phyloP scores from a whole-genome alignment of 306 rosid species.

The Inga laurina region DNA sequence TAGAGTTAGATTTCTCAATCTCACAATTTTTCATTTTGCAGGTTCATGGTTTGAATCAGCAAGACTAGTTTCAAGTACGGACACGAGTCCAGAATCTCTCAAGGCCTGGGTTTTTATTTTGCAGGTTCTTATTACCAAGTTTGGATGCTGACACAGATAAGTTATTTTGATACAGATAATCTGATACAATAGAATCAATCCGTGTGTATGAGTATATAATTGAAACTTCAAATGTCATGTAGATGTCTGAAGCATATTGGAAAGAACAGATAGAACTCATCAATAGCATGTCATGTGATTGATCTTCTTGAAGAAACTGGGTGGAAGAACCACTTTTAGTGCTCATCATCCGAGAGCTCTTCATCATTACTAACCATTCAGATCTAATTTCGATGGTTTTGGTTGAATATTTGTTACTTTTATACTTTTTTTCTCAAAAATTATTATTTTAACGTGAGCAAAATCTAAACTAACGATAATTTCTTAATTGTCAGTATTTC shows the following conservation, averaged over 20 bases:
- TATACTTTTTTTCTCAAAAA: no score
- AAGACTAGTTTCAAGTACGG: not conserved
- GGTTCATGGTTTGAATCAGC: not conserved
- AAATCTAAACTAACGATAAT: no score
- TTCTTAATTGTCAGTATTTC: no score
- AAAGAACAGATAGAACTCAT: not conserved
- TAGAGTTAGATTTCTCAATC: not conserved
- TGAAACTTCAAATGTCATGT: not conserved
- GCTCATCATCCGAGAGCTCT: no score
- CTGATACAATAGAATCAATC: not conserved
- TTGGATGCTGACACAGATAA: not conserved
- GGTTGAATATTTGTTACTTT: no score
- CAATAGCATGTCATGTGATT: not conserved
- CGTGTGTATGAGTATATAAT: not conserved
- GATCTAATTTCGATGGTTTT: no score
- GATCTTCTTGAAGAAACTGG: not conserved
- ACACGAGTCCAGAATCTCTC: not conserved
- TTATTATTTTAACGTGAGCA: no score
- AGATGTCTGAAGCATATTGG: not conserved
- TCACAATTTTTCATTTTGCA: slow-evolving; percentile 10
- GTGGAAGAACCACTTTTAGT: not conserved
- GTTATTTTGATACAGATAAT: not conserved
- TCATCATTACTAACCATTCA: no score
- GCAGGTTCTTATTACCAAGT: slow-evolving; percentile 22
- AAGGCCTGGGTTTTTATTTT: not conserved